phyloP scores from a whole-genome alignment of 306 rosid species.

The Trifolium repens region DNA sequence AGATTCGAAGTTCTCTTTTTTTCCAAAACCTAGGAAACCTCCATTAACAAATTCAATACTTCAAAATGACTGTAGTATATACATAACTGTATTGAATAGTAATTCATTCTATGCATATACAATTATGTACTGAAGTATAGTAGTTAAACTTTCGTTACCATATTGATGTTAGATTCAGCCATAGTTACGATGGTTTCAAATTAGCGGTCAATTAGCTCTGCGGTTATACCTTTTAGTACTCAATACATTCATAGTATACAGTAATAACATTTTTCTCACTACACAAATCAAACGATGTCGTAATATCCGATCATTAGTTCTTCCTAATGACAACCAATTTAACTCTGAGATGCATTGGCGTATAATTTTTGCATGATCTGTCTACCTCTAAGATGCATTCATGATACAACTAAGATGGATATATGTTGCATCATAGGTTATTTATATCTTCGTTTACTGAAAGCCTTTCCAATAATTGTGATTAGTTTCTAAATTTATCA shows the following conservation, averaged over 20 bases:
- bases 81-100: neutral
- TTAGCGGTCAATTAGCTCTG: neutral
- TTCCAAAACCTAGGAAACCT: conserved; percentile 8
- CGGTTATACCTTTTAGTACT: conserved; percentile 22
- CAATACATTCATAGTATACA: neutral
- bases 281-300: neutral
- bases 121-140: neutral
- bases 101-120: neutral
- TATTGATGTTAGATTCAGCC: conserved; percentile 1
- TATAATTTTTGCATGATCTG: neutral
- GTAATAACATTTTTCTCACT: neutral
- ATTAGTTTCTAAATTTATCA: too few relatives aligned
- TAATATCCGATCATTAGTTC: neutral
- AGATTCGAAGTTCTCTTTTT: neutral
- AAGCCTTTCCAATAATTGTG: too few relatives aligned
- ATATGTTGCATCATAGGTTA: conserved; percentile 6
- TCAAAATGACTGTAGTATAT: neutral
- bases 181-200: neutral
- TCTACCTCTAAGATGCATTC: neutral
- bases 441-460: conserved; percentile 11
- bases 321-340: neutral
- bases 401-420: neutral
- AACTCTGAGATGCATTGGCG: neutral
- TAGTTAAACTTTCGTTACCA: neutral
- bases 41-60: neutral